A percentile compares a stretch with the other conserved stretches of the same genome.
Conservation (phyloP, 2,329 filamentous ascomycete genomes). For the Stagonosporopsis chrysanthemi region DNA sequence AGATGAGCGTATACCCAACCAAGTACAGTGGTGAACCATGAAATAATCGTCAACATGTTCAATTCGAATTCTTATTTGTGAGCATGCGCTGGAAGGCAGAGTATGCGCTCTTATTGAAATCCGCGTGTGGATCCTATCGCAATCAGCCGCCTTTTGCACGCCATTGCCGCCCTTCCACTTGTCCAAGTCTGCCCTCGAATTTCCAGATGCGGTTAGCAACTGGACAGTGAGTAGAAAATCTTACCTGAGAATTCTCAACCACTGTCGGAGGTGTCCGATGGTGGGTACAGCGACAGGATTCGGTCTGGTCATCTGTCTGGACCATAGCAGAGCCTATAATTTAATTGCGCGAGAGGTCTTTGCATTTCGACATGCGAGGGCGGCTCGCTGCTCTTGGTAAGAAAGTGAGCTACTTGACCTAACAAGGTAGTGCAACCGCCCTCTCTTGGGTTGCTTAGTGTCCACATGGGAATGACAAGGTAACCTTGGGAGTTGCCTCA, state of each 20-base stretch:
- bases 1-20: slow-evolving; percentile 23
- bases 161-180: slow-evolving; percentile 15
- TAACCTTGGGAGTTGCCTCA: too few species aligned
- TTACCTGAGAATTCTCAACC: slow-evolving; percentile 17
- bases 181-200: slow-evolving; percentile 10
- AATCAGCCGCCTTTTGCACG: slow-evolving; percentile 18
- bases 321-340: neutral
- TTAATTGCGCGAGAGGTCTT: neutral
- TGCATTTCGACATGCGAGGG: neutral
- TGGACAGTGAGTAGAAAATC: slow-evolving; percentile 8
- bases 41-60: slow-evolving; percentile 10
- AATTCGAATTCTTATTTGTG: neutral
- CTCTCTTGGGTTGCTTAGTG: neutral
- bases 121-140: slow-evolving; percentile 12
- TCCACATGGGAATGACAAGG: neutral
- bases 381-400: neutral
- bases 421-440: slow-evolving; percentile 7
- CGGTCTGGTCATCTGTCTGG: slow-evolving; percentile 2
- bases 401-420: neutral
- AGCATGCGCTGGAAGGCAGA: neutral
- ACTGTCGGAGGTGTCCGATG: slow-evolving; percentile 18
- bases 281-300: slow-evolving; percentile 7
- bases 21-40: slow-evolving; percentile 11
- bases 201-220: slow-evolving; percentile 17
- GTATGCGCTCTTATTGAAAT: slow-evolving; percentile 15